A percentile compares a stretch with the other conserved stretches of the same genome.
phyloP scores from a whole-genome alignment of 768 basidiomycete genomes.

The Russula abietina region DNA sequence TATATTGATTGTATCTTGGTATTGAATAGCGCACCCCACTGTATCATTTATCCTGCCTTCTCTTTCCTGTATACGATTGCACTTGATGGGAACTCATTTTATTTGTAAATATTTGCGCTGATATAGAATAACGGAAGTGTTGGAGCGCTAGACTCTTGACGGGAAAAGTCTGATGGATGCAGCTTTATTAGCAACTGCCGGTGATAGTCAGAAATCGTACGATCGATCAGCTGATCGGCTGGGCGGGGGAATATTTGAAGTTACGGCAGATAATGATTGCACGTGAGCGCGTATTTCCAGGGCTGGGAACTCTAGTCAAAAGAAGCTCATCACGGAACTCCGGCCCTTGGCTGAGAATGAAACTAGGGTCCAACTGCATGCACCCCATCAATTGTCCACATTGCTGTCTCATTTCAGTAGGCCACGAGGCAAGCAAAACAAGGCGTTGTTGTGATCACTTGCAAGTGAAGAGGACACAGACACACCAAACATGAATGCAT shows the following conservation, averaged over 20 bases:
- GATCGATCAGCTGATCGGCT: conserved; percentile 17
- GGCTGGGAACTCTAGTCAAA: conserved; percentile 1
- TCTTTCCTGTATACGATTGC: conserved; percentile 16
- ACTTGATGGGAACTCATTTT: conserved; percentile 12
- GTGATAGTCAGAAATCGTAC: conserved; percentile 6
- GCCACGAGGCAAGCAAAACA: conserved; percentile 1
- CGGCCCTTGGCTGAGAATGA: neutral
- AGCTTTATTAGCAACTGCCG: neutral
- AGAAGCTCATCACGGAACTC: neutral
- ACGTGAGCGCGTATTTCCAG: conserved; percentile 8
- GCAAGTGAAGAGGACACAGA: neutral
- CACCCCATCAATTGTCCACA: neutral
- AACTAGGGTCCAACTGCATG: neutral
- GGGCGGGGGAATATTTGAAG: neutral
- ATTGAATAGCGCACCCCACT: conserved; percentile 16
- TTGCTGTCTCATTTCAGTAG: neutral
- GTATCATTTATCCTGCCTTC: conserved; percentile 22
- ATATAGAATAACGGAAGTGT: conserved; percentile 8
- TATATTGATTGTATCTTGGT: conserved; percentile 22
- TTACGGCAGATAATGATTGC: conserved; percentile 8
- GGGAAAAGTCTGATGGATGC: conserved; percentile 11
- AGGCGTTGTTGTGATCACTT: neutral
- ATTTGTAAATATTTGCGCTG: conserved; percentile 25
- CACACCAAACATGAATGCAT: neutral
- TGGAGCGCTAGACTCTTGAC: conserved; percentile 5